Conservation (phyloP, 495 filamentous ascomycete species). For the Lasiosphaeris hirsuta region DNA sequence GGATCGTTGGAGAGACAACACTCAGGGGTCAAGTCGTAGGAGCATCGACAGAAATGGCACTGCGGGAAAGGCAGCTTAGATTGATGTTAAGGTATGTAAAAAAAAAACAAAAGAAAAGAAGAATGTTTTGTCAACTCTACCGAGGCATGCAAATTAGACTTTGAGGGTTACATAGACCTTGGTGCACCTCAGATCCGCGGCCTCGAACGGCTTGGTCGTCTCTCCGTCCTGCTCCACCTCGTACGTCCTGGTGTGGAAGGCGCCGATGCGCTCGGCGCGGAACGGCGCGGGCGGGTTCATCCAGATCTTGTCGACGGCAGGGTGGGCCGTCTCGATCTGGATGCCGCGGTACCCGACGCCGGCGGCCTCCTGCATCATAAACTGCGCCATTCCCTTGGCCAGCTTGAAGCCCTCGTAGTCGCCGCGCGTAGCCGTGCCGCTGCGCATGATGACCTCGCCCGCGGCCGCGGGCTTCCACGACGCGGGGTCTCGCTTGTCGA, state of each 20-base stretch:
- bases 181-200: slow-evolving; percentile 4
- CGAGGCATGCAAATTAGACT: no score
- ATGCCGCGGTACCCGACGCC: not conserved
- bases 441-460: slow-evolving; percentile 37
- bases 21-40: no score
- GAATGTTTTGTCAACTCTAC: no score
- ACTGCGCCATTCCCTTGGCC: slow-evolving; percentile 35
- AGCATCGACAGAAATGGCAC: no score
- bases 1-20: no score
- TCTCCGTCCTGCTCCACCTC: slow-evolving; percentile 10
- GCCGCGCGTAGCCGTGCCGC: slow-evolving; percentile 35
- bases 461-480: slow-evolving; percentile 25
- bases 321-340: not conserved
- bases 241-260: not conserved
- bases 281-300: not conserved
- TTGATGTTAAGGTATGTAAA: no score
- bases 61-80: no score
- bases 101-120: no score
- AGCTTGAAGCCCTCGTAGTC: slow-evolving; percentile 35
- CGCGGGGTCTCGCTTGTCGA: slow-evolving; percentile 11
- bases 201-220: slow-evolving; percentile 12
- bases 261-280: not conserved
- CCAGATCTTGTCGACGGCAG: not conserved
- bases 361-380: slow-evolving; percentile 34
- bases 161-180: slow-evolving; percentile 8